Evolutionary conservation across 2,329 filamentous ascomycete genomes (phyloP).

Genomic region (Cryphonectria naterciae): DNA sequence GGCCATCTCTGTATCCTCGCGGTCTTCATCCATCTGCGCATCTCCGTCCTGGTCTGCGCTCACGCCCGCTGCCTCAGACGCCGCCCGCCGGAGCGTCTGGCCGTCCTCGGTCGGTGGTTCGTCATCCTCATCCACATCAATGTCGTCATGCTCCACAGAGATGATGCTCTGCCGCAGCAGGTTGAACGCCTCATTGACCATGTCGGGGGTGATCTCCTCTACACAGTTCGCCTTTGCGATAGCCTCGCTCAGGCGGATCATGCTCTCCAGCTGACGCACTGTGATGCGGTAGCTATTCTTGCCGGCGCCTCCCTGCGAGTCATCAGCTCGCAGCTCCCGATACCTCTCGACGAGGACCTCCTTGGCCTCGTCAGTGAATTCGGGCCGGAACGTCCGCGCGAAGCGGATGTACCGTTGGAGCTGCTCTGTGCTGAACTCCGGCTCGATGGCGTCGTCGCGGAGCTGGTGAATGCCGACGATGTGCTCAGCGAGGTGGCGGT

Average conservation of each 20-base stretch:
- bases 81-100: slow-evolving; percentile 50
- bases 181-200: slow-evolving; percentile 91
- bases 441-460: slow-evolving; percentile 86
- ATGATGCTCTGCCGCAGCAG: slow-evolving; percentile 94
- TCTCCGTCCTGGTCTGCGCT: slow-evolving; percentile 53
- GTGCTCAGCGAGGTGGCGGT: slow-evolving; percentile 89
- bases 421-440: slow-evolving; percentile 95
- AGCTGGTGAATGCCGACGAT: slow-evolving; percentile 94
- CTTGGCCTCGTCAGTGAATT: slow-evolving; percentile 88
- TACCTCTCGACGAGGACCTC: slow-evolving; percentile 86
- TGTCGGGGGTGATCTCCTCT: slow-evolving; percentile 80
- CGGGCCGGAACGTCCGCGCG: slow-evolving; percentile 89
- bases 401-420: slow-evolving; percentile 97
- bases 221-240: slow-evolving; percentile 98
- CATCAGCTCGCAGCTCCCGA: slow-evolving; percentile 91
- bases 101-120: slow-evolving; percentile 47
- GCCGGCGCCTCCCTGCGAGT: slow-evolving; percentile 90
- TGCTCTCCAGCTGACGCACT: slow-evolving; percentile 90
- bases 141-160: slow-evolving; percentile 95
- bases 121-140: slow-evolving; percentile 83
- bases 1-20: slow-evolving; percentile 41
- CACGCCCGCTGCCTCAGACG: slow-evolving; percentile 55
- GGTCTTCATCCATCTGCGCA: slow-evolving; percentile 45
- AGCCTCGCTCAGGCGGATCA: slow-evolving; percentile 96
- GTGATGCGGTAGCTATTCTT: slow-evolving; percentile 97